These are phyloP conservation scores for Dryas integrifolia DNA, from an alignment of 331 rosid species.

Conservation along the genomic window DNA sequence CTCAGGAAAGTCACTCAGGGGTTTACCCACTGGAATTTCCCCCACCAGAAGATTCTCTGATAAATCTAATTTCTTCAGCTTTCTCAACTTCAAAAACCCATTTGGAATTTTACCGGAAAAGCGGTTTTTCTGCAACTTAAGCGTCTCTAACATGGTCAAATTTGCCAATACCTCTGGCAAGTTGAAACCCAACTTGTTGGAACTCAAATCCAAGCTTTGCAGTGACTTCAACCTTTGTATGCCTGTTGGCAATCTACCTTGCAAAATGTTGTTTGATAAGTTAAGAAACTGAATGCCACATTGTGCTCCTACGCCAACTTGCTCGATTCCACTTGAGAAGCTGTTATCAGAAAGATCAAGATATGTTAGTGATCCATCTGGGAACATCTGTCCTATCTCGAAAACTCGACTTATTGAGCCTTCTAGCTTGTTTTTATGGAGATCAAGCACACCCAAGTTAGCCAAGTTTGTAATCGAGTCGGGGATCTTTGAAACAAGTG, in stretches of 20 bases:
- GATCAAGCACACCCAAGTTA: conserved; percentile 53
- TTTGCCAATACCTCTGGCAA: conserved; percentile 53
- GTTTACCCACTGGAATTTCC: conserved; percentile 63
- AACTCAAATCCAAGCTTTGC: conserved; percentile 61
- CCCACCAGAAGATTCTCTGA: conserved; percentile 69
- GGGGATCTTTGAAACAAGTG: conserved; percentile 53
- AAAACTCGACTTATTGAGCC: conserved; percentile 48
- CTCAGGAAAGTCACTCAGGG: conserved; percentile 54
- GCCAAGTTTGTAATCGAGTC: conserved; percentile 42
- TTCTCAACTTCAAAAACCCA: conserved; percentile 48
- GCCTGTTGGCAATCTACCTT: conserved; percentile 46
- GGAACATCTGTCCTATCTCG: conserved; percentile 21
- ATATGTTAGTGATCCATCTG: conserved; percentile 41
- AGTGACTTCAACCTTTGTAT: conserved; percentile 41
- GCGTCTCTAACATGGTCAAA: conserved; percentile 43
- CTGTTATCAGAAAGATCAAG: conserved; percentile 64
- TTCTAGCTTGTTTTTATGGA: conserved; percentile 61
- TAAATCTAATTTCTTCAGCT: conserved; percentile 51
- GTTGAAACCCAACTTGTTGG: conserved; percentile 40
- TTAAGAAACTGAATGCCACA: conserved; percentile 49
- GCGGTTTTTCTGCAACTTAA: conserved; percentile 61
- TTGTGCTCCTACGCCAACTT: conserved; percentile 38
- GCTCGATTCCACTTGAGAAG: conserved; percentile 53
- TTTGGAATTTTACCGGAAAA: conserved; percentile 57
- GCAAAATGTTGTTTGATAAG: conserved; percentile 51